Evolutionary conservation across 352 stramenopile genomes (phyloP).

Genomic region (Globisporangium middletonii): DNA sequence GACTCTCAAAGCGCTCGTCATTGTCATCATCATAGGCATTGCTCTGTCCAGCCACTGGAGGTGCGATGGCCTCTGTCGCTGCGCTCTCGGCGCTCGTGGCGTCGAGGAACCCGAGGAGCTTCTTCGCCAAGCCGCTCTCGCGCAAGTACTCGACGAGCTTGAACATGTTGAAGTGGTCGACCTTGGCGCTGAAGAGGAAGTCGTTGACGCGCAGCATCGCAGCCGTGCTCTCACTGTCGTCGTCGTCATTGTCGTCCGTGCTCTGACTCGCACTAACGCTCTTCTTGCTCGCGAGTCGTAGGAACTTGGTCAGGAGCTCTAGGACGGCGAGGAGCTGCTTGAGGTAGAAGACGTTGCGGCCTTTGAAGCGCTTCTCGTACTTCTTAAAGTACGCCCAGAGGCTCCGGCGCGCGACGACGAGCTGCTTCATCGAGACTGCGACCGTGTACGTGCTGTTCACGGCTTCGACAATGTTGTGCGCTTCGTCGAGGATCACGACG

Average conservation of each 20-base stretch:
- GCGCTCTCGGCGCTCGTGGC: conserved; percentile 13
- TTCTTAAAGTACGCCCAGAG: conserved; percentile 86
- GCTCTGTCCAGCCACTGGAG: not conserved
- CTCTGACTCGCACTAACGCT: not conserved
- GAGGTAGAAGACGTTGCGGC: conserved; percentile 87
- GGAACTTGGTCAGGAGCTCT: conserved; percentile 70
- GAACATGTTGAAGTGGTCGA: conserved; percentile 89
- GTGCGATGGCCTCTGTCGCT: not conserved
- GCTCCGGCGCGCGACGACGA: conserved; percentile 60
- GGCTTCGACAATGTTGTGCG: conserved; percentile 98
- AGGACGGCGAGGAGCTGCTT: conserved; percentile 82
- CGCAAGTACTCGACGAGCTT: conserved; percentile 82
- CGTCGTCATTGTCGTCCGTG: not conserved
- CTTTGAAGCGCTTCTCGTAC: conserved; percentile 85
- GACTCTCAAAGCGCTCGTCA: conserved; percentile 55
- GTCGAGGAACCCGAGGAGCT: conserved; percentile 77
- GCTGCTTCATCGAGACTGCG: conserved; percentile 63
- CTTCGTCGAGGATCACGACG: conserved; percentile 98
- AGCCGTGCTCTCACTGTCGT: conserved; percentile 20
- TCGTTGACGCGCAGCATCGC: conserved; percentile 82
- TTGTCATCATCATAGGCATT: conserved; percentile 8
- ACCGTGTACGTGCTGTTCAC: conserved; percentile 91
- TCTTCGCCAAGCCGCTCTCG: conserved; percentile 77
- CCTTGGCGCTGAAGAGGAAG: conserved; percentile 71
- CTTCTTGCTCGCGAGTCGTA: conserved; percentile 48